phyloP scores from a whole-genome alignment of 176 grass and related monocot species.

The Ensete glaucum region DNA sequence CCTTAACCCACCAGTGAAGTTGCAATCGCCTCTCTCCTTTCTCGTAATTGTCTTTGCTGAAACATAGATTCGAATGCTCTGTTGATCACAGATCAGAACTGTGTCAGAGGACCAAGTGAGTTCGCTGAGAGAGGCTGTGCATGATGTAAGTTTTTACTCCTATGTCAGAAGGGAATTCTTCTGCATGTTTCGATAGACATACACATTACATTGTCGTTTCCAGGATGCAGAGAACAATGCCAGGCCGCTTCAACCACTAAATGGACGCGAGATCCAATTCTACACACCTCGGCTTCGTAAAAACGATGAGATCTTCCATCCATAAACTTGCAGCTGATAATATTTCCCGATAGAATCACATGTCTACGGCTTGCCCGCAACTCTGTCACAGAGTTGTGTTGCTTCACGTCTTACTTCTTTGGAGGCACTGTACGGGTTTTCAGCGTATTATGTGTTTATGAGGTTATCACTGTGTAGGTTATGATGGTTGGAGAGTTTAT shows the following conservation, averaged over 20 bases:
- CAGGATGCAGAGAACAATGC: slow-evolving; percentile 1
- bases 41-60: too few species aligned
- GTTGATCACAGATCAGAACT: slow-evolving; percentile 33
- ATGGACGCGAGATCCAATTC: not conserved
- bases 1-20: not conserved
- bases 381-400: too few species aligned
- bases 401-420: too few species aligned
- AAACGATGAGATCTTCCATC: not conserved
- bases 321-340: not conserved
- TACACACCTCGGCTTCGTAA: not conserved
- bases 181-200: not conserved
- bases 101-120: slow-evolving; percentile 43
- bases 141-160: slow-evolving; percentile 35
- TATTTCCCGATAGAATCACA: not conserved
- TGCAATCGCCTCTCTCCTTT: not conserved
- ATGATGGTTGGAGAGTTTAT: too few species aligned
- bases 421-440: too few species aligned
- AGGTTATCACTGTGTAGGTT: too few species aligned
- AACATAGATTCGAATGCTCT: too few species aligned
- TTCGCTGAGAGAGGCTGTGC: slow-evolving; percentile 55
- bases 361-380: too few species aligned
- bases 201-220: not conserved
- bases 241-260: not conserved
- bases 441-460: too few species aligned
- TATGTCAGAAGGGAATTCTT: not conserved